Percentiles rank a stretch among this genome's conserved stretches.
Conservation (phyloP, 352 stramenopile genomes). For the Globisporangium takayamanum region DNA sequence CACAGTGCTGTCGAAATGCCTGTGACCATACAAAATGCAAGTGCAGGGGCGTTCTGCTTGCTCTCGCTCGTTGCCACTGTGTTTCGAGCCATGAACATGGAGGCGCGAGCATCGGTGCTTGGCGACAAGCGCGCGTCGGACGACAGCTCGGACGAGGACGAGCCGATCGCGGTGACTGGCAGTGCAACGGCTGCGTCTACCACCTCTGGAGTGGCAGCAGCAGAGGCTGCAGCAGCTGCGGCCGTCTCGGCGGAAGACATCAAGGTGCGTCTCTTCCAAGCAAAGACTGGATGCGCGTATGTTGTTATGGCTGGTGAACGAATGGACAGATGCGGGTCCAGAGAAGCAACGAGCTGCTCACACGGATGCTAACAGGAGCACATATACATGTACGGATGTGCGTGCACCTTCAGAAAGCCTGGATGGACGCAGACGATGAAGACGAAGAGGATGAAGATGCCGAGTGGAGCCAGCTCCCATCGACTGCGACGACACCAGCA, state of each 20-base stretch:
- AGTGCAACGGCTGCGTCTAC: background rate
- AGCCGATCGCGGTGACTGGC: conserved; percentile 46
- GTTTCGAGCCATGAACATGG: background rate
- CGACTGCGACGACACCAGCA: background rate
- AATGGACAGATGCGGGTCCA: too few relatives aligned
- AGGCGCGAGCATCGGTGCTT: background rate
- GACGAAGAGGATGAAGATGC: conserved; percentile 82
- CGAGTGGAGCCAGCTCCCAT: conserved; percentile 51
- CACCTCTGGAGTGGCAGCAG: background rate
- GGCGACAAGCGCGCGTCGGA: conserved; percentile 23
- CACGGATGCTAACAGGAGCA: background rate
- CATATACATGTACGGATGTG: background rate
- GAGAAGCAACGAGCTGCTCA: background rate
- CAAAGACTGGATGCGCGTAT: too few relatives aligned
- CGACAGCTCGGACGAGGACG: conserved; percentile 84
- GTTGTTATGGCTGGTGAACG: background rate
- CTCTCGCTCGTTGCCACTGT: too few relatives aligned
- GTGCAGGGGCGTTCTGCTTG: too few relatives aligned
- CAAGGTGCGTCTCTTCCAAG: background rate
- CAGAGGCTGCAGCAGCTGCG: background rate
- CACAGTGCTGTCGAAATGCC: too few relatives aligned
- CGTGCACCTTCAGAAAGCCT: conserved; percentile 35
- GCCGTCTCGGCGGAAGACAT: background rate
- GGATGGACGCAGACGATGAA: conserved; percentile 71
- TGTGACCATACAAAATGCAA: too few relatives aligned